Evolutionary conservation across 441 rosid species (phyloP).

Genomic region (Gossypium aridum): DNA sequence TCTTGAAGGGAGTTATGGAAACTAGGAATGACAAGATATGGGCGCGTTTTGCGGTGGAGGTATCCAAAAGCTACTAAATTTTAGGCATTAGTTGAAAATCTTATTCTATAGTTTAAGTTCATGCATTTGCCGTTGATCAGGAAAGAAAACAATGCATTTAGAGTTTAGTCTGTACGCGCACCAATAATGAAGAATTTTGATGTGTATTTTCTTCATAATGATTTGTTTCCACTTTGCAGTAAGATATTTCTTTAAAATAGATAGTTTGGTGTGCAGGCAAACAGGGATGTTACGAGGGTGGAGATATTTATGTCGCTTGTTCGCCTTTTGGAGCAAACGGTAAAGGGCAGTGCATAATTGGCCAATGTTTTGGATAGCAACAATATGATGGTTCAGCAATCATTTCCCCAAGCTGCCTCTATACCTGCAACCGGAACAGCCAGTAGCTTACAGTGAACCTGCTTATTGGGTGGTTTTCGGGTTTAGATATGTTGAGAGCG

Average conservation of each 20-base stretch:
- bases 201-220: neutral
- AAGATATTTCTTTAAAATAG: neutral
- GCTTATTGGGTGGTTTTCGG: conserved; percentile 12
- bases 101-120: neutral
- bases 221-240: neutral
- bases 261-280: conserved; percentile 47
- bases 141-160: neutral
- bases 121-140: neutral
- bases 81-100: neutral
- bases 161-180: no score
- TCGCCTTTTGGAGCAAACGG: conserved; percentile 69
- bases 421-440: conserved; percentile 55
- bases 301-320: conserved; percentile 87
- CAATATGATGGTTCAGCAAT: conserved; percentile 37
- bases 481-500: conserved; percentile 50
- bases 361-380: conserved; percentile 40
- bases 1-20: conserved; percentile 90
- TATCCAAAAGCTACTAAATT: conserved; percentile 13
- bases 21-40: conserved; percentile 72
- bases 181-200: neutral
- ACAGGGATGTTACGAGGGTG: conserved; percentile 84
- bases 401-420: conserved; percentile 37
- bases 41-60: conserved; percentile 90
- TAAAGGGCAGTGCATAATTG: conserved; percentile 33
- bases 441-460: conserved; percentile 33